Conservation (phyloP, 1,139 yeast genomes). For the Yamadazyma blattariae region DNA sequence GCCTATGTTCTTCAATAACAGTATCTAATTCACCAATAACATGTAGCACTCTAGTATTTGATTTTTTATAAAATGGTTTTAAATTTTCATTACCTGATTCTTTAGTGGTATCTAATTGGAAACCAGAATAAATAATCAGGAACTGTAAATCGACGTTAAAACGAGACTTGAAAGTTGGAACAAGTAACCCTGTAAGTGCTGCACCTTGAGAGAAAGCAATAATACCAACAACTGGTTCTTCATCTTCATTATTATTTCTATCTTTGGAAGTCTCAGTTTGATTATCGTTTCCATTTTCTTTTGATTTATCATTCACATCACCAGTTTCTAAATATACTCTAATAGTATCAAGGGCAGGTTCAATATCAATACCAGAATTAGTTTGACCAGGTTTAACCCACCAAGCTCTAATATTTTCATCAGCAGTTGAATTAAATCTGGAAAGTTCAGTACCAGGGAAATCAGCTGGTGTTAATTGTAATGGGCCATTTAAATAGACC, state of each 20-base stretch:
- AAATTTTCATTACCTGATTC: constrained; percentile 25
- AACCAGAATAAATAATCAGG: constrained; percentile 76
- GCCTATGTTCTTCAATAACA: constrained; percentile 74
- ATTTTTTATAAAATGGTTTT: constrained; percentile 31
- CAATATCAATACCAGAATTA: constrained; percentile 24
- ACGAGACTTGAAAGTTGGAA: constrained; percentile 27
- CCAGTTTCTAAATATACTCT: constrained; percentile 23
- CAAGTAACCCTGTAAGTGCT: constrained; percentile 46
- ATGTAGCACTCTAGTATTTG: constrained; percentile 54
- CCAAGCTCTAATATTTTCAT: constrained; percentile 35
- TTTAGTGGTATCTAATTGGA: constrained; percentile 54
- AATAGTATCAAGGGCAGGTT: constrained; percentile 28
- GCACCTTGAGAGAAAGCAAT: constrained; percentile 50
- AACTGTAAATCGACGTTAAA: constrained; percentile 47
- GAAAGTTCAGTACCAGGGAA: constrained; percentile 53
- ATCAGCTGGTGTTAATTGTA: constrained; percentile 60
- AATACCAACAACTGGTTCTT: constrained; percentile 36
- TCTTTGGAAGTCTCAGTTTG: constrained; percentile 16
- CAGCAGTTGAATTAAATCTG: constrained; percentile 27
- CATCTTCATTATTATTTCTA: too few species aligned
- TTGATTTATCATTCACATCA: constrained; percentile 22
- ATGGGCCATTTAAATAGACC: constrained; percentile 77
- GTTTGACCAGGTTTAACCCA: constrained; percentile 28
- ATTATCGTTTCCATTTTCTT: constrained; percentile 21
- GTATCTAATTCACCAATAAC: constrained; percentile 88